These are phyloP conservation scores for Anthoceros angustus DNA, from an alignment of 225 moss, liverwort and hornwort species.

Conservation along the genomic window DNA sequence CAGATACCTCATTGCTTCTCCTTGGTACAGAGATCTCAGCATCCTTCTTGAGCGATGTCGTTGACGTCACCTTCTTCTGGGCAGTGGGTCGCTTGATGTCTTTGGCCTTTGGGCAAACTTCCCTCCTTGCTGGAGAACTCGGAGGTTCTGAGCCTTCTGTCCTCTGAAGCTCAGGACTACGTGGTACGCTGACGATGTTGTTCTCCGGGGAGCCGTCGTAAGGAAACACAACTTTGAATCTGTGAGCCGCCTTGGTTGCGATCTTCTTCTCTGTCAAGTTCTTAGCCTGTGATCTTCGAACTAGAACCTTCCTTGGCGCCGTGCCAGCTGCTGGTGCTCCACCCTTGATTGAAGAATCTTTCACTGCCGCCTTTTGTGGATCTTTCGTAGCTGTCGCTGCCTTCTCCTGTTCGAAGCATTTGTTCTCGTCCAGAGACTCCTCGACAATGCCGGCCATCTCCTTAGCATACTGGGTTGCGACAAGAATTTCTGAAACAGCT, in stretches of 20 bases:
- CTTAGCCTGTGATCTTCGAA: not conserved
- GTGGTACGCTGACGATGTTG: not conserved
- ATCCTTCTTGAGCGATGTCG: not conserved
- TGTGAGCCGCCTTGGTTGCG: not conserved
- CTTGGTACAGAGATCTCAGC: not conserved
- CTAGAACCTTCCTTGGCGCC: not conserved
- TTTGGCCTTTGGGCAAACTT: not conserved
- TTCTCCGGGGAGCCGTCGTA: not conserved
- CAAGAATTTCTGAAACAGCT: not conserved
- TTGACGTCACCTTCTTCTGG: not conserved
- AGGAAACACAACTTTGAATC: not conserved
- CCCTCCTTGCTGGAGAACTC: not conserved
- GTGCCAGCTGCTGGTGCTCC: not conserved
- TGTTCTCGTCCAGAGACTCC: not conserved
- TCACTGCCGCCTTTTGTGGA: not conserved
- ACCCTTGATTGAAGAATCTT: not conserved
- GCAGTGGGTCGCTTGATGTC: not conserved
- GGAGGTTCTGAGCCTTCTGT: not conserved
- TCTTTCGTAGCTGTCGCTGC: not conserved
- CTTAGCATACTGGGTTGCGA: not conserved
- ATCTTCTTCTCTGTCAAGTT: constrained; percentile 4
- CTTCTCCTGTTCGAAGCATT: not conserved
- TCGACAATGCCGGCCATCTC: not conserved
- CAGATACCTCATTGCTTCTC: not conserved
- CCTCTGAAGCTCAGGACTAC: not conserved